Base-by-base conservation (phyloP, 805 yeast genomes). In the Myxozyma sirexii region DNA sequence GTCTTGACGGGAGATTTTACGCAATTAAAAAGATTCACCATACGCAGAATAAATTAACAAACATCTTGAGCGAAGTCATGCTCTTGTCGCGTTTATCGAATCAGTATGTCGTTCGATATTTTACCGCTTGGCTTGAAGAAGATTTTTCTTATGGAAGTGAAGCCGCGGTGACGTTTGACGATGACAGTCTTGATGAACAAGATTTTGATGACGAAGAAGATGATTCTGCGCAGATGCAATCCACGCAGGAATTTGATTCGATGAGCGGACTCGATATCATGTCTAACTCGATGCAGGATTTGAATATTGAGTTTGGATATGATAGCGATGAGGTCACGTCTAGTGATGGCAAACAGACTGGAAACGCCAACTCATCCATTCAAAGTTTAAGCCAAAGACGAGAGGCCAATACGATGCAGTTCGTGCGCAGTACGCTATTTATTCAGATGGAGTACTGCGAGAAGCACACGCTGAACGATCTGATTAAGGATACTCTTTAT, bases 361-460 rank as follows among this genome's bases (percentile, higher is more conserved):
- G 33, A 29, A 6, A 29, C 10, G 10, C 33, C 10, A 10, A 6
- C 6, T 29, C 33, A 6, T 29, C 33, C 10, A 7, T 38, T 2
- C 21, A 13, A 13, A 19, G 21, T 38, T 19, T 38, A 7, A 19
- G 21, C 8, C 42, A 13, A 17, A 38, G 42, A 38, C 21, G 21
- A 10, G n/a, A 15, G 21, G n/a, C 8, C 42, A 38, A 19, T 13
- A 17, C 42, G 17, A n/a, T 38, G n/a, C 56, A 47, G 21, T 35
- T 26, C 15, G 51, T 55, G 5, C 38, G 60, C 23, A 62, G 66
- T 29, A 90, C 96, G 0, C 74, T 94, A 31, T 94, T 89, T 71
- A 94, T 94, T 66, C 99, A 94, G 71, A 94, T 94, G 99, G 99
- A 94, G 72, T 94, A 94, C 69, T 94, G 99, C 75, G 99, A 94